These are phyloP conservation scores for Penicillium paneum DNA, from an alignment of 2,329 filamentous ascomycete species.

Conservation along the genomic window DNA sequence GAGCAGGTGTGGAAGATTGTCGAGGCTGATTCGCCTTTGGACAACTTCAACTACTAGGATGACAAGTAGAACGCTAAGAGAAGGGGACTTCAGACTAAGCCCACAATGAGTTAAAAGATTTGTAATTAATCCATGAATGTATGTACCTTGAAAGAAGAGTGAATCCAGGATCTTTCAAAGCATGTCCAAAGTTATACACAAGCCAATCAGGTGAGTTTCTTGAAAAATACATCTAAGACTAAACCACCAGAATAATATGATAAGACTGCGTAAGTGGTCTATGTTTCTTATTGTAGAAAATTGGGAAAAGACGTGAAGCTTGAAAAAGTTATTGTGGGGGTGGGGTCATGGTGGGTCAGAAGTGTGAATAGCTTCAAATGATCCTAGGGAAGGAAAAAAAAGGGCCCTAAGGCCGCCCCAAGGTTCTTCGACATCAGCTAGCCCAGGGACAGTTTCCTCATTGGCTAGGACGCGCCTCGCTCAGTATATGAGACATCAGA, in stretches of 20 bases:
- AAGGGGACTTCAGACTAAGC: not conserved
- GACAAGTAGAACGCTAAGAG: not conserved
- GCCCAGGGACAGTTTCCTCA: not conserved
- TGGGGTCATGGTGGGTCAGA: not conserved
- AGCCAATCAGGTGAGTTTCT: no score
- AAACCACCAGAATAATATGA: no score
- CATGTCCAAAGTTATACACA: not conserved
- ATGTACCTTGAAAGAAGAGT: not conserved
- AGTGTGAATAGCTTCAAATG: not conserved
- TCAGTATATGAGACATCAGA: no score
- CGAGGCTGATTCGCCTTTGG: conserved; percentile 25
- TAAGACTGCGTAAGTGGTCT: no score
- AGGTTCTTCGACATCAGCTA: no score
- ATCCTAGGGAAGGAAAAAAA: not conserved
- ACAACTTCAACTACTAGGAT: conserved; percentile 11
- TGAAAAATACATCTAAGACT: no score
- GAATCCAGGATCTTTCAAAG: not conserved
- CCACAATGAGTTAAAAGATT: not conserved
- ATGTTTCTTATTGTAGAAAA: not conserved
- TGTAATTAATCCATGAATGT: not conserved
- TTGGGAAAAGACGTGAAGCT: not conserved
- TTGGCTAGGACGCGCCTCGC: not conserved
- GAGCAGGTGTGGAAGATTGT: conserved; percentile 29
- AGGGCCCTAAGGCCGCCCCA: no score
- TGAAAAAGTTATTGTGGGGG: not conserved